A percentile compares a stretch with the other conserved stretches of the same genome.
These are phyloP conservation scores for Blastocystis sp. DNA, from an alignment of 352 stramenopile genomes.

Conservation along the genomic window DNA sequence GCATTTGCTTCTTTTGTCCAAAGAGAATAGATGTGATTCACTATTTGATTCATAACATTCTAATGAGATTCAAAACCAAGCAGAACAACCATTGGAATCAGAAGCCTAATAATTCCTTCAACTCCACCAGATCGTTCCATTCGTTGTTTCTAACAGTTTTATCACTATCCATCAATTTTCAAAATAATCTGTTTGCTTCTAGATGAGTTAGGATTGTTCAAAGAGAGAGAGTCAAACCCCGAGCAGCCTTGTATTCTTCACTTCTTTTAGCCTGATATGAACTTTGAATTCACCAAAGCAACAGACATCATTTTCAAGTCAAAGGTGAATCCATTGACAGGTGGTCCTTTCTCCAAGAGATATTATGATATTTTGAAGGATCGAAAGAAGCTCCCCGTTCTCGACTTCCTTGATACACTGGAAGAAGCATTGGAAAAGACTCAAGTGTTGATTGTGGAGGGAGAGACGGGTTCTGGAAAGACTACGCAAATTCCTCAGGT, in stretches of 20 bases:
- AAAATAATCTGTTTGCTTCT: too few species aligned
- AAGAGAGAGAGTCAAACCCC: background rate
- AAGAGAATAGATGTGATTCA: too few species aligned
- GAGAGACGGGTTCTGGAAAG: constrained; percentile 93
- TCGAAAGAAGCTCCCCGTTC: constrained; percentile 81
- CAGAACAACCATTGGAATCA: too few species aligned
- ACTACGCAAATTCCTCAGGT: constrained; percentile 81
- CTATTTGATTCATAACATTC: too few species aligned
- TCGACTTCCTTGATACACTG: constrained; percentile 78
- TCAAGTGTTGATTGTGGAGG: constrained; percentile 91
- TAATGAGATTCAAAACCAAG: too few species aligned
- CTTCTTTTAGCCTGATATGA: background rate
- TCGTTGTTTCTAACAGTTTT: too few species aligned
- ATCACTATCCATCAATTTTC: too few species aligned
- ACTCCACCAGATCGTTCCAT: too few species aligned
- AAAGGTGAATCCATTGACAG: constrained; percentile 82
- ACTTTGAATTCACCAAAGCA: constrained; percentile 27
- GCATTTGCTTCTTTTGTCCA: too few species aligned
- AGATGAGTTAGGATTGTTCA: background rate
- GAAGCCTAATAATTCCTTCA: too few species aligned
- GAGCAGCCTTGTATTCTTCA: background rate
- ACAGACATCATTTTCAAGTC: constrained; percentile 59
- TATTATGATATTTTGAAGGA: constrained; percentile 82
- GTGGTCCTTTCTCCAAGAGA: constrained; percentile 75
- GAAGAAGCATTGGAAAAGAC: constrained; percentile 74